A percentile compares a stretch with the other conserved stretches of the same genome.
Conservation (phyloP, 129 eudicot genomes). For the Arctium lappa region DNA sequence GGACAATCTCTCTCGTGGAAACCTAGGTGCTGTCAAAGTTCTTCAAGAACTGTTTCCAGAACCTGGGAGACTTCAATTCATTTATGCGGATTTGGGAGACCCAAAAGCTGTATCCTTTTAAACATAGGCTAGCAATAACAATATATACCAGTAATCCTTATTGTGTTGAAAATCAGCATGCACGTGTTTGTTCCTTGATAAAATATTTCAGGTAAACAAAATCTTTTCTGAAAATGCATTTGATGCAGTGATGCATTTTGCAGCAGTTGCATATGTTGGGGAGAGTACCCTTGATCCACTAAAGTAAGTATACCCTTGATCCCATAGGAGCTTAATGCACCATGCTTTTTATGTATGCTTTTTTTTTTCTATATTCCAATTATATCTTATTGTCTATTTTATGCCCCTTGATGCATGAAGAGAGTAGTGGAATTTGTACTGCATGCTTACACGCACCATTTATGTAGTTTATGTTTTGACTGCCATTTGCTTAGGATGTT, state of each 20-base stretch:
- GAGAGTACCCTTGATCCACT: constrained; percentile 89
- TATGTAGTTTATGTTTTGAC: background rate
- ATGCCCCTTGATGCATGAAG: background rate
- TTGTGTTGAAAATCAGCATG: background rate
- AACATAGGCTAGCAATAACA: background rate
- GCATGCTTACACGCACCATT: background rate
- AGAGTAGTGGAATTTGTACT: background rate
- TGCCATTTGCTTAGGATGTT: background rate
- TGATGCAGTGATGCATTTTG: constrained; percentile 94
- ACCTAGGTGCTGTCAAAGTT: constrained; percentile 67
- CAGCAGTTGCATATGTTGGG: constrained; percentile 95
- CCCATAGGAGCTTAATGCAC: background rate
- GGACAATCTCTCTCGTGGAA: constrained; percentile 94
- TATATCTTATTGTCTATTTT: background rate
- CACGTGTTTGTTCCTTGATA: constrained; percentile 30
- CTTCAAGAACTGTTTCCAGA: constrained; percentile 70
- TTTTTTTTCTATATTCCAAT: background rate
- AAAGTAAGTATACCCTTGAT: constrained; percentile 37
- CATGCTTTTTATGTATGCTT: background rate
- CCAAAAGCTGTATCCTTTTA: constrained; percentile 57
- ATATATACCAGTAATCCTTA: background rate
- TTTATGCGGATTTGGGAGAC: constrained; percentile 85
- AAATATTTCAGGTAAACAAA: constrained; percentile 51
- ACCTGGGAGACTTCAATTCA: constrained; percentile 81
- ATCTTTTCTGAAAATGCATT: constrained; percentile 78